A percentile compares a stretch with the other conserved stretches of the same genome.
phyloP scores from a whole-genome alignment of 495 filamentous ascomycete genomes.

The Halenospora varia region DNA sequence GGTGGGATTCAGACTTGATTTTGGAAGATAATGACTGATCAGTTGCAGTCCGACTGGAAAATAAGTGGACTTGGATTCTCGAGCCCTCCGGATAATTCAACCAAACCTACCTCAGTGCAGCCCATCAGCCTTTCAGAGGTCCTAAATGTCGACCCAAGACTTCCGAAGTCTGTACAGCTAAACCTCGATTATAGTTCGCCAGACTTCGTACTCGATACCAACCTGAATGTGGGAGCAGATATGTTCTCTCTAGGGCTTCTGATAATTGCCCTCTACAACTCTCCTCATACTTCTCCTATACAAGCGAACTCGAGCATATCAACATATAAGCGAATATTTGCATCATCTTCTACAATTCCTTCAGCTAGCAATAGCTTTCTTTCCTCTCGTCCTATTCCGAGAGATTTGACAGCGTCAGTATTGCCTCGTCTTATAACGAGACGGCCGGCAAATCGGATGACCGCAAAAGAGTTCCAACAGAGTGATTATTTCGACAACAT shows the following conservation, averaged over 20 bases:
- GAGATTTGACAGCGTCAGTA: conserved; percentile 67
- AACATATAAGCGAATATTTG: conserved; percentile 77
- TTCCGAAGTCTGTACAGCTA: conserved; percentile 80
- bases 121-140: conserved; percentile 78
- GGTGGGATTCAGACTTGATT: conserved; percentile 37
- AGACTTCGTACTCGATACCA: conserved; percentile 86
- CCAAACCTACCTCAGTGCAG: conserved; percentile 61
- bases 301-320: conserved; percentile 73
- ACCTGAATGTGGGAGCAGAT: conserved; percentile 74
- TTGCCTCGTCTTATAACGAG: conserved; percentile 82
- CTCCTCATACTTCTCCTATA: conserved; percentile 81
- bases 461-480: conserved; percentile 88
- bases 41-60: conserved; percentile 88
- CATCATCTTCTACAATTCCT: conserved; percentile 70
- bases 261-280: conserved; percentile 88
- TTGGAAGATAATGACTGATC: conserved; percentile 4
- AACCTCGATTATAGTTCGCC: conserved; percentile 91
- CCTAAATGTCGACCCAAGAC: conserved; percentile 77
- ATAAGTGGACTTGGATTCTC: conserved; percentile 90
- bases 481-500: conserved; percentile 96
- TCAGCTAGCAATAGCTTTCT: conserved; percentile 78
- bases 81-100: conserved; percentile 66
- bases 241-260: conserved; percentile 91
- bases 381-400: conserved; percentile 71
- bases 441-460: conserved; percentile 79